Evolutionary conservation across 2,329 filamentous ascomycete species (phyloP).

Genomic region (Sordariomycetes sp.): DNA sequence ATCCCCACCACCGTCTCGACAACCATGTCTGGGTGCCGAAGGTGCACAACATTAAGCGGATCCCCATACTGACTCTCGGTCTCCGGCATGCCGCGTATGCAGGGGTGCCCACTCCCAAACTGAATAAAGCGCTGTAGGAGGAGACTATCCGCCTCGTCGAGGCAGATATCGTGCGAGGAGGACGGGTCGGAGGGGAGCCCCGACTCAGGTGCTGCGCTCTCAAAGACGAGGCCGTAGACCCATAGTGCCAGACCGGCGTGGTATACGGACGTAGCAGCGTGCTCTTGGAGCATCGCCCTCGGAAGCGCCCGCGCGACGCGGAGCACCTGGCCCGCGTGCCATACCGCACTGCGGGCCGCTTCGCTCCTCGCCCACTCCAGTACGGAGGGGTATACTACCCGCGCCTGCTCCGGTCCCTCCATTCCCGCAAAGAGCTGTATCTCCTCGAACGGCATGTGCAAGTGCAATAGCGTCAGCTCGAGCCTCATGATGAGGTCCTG

Average conservation of each 20-base stretch:
- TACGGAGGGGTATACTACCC: constrained; percentile 41
- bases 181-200: constrained; percentile 18
- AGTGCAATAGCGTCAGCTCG: constrained; percentile 44
- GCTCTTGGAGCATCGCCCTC: constrained; percentile 42
- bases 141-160: constrained; percentile 20
- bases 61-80: constrained; percentile 11
- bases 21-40: constrained; percentile 14
- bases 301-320: constrained; percentile 43
- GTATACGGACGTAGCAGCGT: constrained; percentile 55
- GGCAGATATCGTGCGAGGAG: constrained; percentile 14
- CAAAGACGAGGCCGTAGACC: constrained; percentile 44
- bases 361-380: constrained; percentile 43
- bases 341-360: constrained; percentile 46
- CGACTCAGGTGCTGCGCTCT: constrained; percentile 21
- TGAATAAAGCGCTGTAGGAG: constrained; percentile 17
- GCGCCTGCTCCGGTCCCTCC: constrained; percentile 52
- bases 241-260: constrained; percentile 56
- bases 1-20: constrained; percentile 12
- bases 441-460: constrained; percentile 52
- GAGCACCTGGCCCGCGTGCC: constrained; percentile 56
- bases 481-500: constrained; percentile 16
- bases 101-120: constrained; percentile 9
- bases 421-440: constrained; percentile 56
- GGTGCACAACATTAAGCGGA: background rate
- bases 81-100: constrained; percentile 10